Evolutionary conservation across 2,329 filamentous ascomycete species (phyloP), one percentile per base, ranked within the genome.

Genomic region (Penicillium glabrum): DNA sequence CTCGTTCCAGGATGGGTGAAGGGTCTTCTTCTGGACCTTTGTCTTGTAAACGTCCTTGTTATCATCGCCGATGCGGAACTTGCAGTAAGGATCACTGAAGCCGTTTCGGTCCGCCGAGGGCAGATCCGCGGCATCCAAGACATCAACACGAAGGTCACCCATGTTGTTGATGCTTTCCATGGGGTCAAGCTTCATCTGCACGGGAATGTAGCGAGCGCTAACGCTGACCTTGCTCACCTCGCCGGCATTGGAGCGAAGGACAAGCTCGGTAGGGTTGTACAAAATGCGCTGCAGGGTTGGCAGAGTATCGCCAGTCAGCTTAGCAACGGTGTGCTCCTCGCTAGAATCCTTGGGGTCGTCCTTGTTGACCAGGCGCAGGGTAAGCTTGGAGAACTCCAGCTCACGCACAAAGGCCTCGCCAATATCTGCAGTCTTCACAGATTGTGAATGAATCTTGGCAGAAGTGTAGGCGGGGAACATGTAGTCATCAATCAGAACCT

Each of bases 161-260:
- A 96, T 96, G 77, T 99, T 99, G 84, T 97, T 98, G 82, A 99
- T 96, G 69, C 92, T 97, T 77, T 99, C 95, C 67, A 88, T 91
- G 0, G 95, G 90, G 69, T 99, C 92, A 48, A 99, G 88, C 55
- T 87, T 81, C 95, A 99, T 99, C 78, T 90, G 87, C 59, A 98
- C 87, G 0, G 95, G 95, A 24, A 99, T 87, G 72, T 96, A 99
- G 75, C 96, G 96, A 69, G 97, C 83, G 78, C 90, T 96, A 70
- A 99, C 89, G 65, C 89, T 96, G 71, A 99, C 83, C 69, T 87
- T 93, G 78, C 86, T 92, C 26, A 87, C 76, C 57, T 84, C 83
- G 51, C 92, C 93, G 43, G 93, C 84, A 19, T 89, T 86, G 59
- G 90, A 89, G 73, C 87, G 91, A 57, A 99, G 81, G 53, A 86